Evolutionary conservation across 2,329 filamentous ascomycete species (phyloP).

Genomic region (Ceratocystis variospora): DNA sequence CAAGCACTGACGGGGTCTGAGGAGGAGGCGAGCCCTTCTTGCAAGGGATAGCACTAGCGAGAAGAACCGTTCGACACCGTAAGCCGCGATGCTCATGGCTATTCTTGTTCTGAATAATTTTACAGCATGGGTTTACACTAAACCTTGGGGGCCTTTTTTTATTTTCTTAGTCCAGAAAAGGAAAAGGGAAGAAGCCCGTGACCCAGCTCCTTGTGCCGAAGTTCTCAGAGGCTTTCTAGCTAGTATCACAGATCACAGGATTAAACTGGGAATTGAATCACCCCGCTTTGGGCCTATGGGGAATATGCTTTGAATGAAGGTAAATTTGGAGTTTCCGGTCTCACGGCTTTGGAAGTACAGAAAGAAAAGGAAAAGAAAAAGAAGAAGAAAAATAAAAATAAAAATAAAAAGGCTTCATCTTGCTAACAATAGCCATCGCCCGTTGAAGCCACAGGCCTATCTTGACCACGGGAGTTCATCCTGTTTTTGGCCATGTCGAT

Average conservation of each 20-base stretch:
- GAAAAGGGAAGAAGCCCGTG: not conserved
- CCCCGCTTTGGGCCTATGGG: too few relatives aligned
- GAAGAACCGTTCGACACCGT: not conserved
- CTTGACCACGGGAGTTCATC: not conserved
- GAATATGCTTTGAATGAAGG: too few relatives aligned
- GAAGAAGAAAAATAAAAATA: not conserved
- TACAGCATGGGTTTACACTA: not conserved
- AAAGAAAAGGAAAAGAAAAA: not conserved
- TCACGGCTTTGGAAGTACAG: not conserved
- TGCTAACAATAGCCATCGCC: too few relatives aligned
- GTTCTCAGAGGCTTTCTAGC: not conserved
- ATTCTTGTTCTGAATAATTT: not conserved
- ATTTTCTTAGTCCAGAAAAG: not conserved
- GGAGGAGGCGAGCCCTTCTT: conserved; percentile 4
- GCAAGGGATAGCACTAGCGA: not conserved
- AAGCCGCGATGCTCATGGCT: not conserved
- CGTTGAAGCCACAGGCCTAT: not conserved
- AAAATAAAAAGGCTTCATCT: not conserved
- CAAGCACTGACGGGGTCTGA: conserved; percentile 5
- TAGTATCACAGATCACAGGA: too few relatives aligned
- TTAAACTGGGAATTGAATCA: not conserved
- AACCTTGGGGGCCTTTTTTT: not conserved
- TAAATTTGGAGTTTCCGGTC: not conserved
- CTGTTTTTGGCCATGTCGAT: not conserved
- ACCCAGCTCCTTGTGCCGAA: not conserved